Evolutionary conservation across 192 early-diverging fungal species (phyloP).

Genomic region (Globomyces pollinis-pini): DNA sequence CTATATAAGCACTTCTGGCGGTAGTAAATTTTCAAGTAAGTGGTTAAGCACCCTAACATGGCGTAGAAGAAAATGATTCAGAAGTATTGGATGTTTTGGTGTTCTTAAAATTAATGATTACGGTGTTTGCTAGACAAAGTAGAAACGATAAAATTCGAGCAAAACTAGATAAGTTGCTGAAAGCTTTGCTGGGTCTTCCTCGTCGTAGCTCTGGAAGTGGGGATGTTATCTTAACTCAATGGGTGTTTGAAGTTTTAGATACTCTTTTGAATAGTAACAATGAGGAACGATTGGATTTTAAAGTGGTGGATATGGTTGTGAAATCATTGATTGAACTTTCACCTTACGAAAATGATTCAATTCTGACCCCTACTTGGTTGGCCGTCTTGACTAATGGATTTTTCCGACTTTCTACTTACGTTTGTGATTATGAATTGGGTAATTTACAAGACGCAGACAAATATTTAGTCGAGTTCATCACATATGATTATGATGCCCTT

Average conservation of each 20-base stretch:
- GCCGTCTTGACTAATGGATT: conserved; percentile 70
- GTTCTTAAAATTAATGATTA: conserved; percentile 52
- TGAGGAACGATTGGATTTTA: conserved; percentile 25
- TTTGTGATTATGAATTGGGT: conserved; percentile 9
- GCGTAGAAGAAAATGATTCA: conserved; percentile 17
- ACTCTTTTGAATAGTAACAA: conserved; percentile 45
- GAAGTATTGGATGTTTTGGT: conserved; percentile 57
- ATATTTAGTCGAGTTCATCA: conserved; percentile 15
- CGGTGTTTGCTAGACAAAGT: conserved; percentile 35
- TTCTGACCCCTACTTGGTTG: conserved; percentile 76
- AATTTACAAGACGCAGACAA: conserved; percentile 12
- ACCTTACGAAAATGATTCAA: conserved; percentile 76
- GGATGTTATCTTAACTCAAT: conserved; percentile 67
- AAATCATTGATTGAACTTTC: conserved; percentile 46
- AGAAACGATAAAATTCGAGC: conserved; percentile 32
- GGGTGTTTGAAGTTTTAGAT: conserved; percentile 69
- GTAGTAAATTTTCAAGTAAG: conserved; percentile 9
- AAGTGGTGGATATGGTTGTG: conserved; percentile 23
- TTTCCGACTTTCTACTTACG: conserved; percentile 53
- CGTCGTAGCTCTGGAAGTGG: conserved; percentile 48
- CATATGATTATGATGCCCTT: conserved; percentile 29
- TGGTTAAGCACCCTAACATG: conserved; percentile 7
- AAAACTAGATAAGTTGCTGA: conserved; percentile 46
- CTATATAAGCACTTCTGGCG: conserved; percentile 16
- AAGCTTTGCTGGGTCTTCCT: conserved; percentile 70